Base-by-base conservation (phyloP, 108 stramenopile species). In the Cylindrotheca closterium region DNA sequence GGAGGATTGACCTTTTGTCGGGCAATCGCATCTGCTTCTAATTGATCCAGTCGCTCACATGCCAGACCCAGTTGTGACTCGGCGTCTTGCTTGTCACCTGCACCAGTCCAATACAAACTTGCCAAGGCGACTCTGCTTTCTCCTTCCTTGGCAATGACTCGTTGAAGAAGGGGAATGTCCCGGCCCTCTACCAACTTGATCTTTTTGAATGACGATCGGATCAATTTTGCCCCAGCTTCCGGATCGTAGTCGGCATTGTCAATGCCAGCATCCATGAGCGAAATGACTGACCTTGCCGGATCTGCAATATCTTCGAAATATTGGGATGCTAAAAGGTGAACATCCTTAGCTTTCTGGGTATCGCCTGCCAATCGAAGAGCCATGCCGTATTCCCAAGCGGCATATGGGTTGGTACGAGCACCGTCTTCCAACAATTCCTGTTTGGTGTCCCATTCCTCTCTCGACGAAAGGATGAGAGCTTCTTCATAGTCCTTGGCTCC, bases 371-470 rank as follows among this genome's bases (percentile, higher is more conserved):
- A 50, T 54, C 90, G 70, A 5, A 81, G 33, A 18, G 80, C 78
- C 70, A 75, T 86, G 1, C 90, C 90, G 79, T 87, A 91, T 84
- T 91, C 90, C 86, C 87, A 91, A 0, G 86, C 79, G 0, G 90
- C 86, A 54, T 91, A 91, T 0, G 90, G 90, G 69, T 91, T 91
- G 18, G 78, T 59, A 26, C 60, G 62, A 42, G 85, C 83, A 45
- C 90, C 90, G 60, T 91, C 80, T 47, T 73, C 79, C 27, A 65
- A 55, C 22, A 64, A 27, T 58, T 83, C 83, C 32, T 61, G 67
- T 25, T 70, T 63, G 3, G 77, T 77, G 28, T 91, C 84, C 71
- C 73, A 85, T 42, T 81, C 84, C 8, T 85, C 78, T 22, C 78
- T 58, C 21, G 81, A 70, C 25, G 62, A 58, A 32, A 77, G 52